Conservation (phyloP, 371 early-diverging fungal species). For the Actinomortierella ambigua region DNA sequence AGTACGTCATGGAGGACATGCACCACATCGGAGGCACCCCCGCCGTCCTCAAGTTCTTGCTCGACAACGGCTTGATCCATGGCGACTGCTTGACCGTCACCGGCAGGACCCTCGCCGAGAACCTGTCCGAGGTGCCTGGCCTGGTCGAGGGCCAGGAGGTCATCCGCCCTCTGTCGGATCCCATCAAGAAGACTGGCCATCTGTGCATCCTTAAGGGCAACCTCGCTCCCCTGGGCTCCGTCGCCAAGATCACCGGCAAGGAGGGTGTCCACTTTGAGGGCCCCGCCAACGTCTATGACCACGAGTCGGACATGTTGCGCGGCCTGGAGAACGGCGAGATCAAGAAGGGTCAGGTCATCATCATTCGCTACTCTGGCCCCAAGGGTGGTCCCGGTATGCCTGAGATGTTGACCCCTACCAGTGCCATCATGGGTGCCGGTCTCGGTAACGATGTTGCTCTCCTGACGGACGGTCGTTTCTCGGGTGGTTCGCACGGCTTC, state of each 20-base stretch:
- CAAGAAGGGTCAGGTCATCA: conserved; percentile 86
- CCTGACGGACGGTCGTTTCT: conserved; percentile 97
- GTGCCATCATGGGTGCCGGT: conserved; percentile 98
- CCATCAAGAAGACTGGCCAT: conserved; percentile 94
- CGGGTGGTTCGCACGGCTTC: conserved; percentile 96
- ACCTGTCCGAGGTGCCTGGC: conserved; percentile 74
- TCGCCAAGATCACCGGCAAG: conserved; percentile 99
- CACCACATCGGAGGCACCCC: conserved; percentile 91
- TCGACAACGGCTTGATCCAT: conserved; percentile 78
- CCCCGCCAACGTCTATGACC: conserved; percentile 87
- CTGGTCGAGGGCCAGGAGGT: conserved; percentile 82
- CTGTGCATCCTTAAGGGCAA: conserved; percentile 93
- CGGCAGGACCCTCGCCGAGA: conserved; percentile 92
- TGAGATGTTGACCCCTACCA: conserved; percentile 95
- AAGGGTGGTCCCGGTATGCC: conserved; percentile 96
- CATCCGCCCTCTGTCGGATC: conserved; percentile 82
- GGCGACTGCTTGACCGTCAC: conserved; percentile 93
- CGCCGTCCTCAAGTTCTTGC: conserved; percentile 85
- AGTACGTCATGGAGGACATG: conserved; percentile 95
- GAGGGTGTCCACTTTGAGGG: conserved; percentile 92
- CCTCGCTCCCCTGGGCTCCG: conserved; percentile 96
- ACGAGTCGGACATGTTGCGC: conserved; percentile 86
- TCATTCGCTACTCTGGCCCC: conserved; percentile 92
- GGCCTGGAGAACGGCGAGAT: conserved; percentile 84
- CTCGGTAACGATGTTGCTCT: conserved; percentile 96